Evolutionary conservation across 73 alveolate genomes (phyloP).

Genomic region (Paraurostyla sp.): DNA sequence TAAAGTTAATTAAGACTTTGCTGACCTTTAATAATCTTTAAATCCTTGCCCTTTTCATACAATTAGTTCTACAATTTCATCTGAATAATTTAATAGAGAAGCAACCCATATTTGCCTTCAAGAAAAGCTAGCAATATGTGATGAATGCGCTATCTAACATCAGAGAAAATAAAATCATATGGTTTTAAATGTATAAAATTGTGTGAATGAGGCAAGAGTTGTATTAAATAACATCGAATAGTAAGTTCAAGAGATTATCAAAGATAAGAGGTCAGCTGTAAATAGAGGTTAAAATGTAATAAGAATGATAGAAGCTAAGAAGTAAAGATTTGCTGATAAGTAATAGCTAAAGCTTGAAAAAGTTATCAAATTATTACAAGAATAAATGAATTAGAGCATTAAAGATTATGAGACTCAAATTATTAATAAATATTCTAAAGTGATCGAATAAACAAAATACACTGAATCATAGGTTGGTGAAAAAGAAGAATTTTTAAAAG

Average conservation of each 20-base stretch:
- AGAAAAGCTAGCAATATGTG: slow-evolving; percentile 47
- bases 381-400: not conserved
- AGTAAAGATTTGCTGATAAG: slow-evolving; percentile 2
- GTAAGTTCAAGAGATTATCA: slow-evolving; percentile 19
- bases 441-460: not conserved
- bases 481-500: slow-evolving; percentile 37
- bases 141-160: slow-evolving; percentile 36
- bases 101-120: slow-evolving; percentile 44
- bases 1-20: not conserved
- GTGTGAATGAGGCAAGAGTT: slow-evolving; percentile 48
- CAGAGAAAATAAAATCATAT: slow-evolving; percentile 10
- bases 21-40: not conserved
- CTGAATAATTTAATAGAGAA: not conserved
- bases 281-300: slow-evolving; percentile 42
- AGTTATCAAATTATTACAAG: slow-evolving; percentile 13
- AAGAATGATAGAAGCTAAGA: slow-evolving; percentile 8
- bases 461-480: not conserved
- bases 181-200: not conserved
- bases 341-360: slow-evolving; percentile 28
- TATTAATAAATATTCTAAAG: not conserved
- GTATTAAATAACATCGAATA: not conserved
- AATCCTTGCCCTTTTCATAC: slow-evolving; percentile 60
- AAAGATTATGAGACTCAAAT: slow-evolving; percentile 28
- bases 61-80: not conserved
- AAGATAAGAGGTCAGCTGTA: slow-evolving; percentile 14